Conservation (phyloP, 2,329 filamentous ascomycete species). For the Triangularia setosa region DNA sequence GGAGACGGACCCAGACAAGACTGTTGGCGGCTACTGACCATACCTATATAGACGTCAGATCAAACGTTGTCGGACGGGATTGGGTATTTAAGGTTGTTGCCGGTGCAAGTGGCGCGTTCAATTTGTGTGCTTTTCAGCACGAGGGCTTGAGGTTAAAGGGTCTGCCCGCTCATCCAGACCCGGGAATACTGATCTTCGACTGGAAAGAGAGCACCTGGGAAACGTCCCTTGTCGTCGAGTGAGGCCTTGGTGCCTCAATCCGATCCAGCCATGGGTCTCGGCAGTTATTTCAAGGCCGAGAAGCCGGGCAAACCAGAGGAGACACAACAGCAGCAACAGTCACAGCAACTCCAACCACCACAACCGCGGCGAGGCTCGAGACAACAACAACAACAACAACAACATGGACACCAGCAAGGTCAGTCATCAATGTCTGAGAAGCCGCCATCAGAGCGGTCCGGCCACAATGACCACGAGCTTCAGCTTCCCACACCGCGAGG, state of each 20-base stretch:
- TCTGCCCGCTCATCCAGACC: background rate
- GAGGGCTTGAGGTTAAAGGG: background rate
- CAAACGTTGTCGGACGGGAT: background rate
- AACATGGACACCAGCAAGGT: constrained; percentile 6
- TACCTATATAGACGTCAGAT: background rate
- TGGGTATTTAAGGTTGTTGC: background rate
- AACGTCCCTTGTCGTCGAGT: background rate
- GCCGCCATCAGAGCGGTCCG: constrained; percentile 25
- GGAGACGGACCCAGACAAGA: no score
- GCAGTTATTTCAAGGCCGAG: constrained; percentile 58
- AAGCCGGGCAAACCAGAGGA: constrained; percentile 32
- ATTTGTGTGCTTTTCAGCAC: background rate
- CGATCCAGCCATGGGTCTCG: constrained; percentile 52
- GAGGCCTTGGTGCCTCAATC: background rate
- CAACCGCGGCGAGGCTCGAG: constrained; percentile 21
- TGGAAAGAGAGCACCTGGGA: background rate
- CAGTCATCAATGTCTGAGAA: constrained; percentile 37
- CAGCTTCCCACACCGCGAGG: constrained; percentile 46
- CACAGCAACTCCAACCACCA: background rate
- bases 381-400: constrained; percentile 10
- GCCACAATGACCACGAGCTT: constrained; percentile 36
- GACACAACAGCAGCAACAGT: background rate
- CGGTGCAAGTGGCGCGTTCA: background rate
- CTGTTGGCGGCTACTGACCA: background rate
- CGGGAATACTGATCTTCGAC: background rate